These are phyloP conservation scores for Cryptosporidium ubiquitum DNA, from an alignment of 169 alveolate genomes.

Conservation along the genomic window DNA sequence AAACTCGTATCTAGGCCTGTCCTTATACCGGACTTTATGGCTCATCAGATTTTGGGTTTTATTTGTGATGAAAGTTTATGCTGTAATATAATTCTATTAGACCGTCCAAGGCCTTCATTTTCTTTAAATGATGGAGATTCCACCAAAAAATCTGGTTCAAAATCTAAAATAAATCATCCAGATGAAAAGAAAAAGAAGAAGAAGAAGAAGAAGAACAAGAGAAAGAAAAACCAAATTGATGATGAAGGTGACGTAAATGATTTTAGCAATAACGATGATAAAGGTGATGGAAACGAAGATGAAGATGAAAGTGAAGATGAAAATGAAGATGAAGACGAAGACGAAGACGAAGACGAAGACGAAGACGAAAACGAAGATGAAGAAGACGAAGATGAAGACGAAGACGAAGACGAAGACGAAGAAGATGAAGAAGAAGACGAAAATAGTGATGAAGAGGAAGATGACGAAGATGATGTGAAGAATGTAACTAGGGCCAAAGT, in stretches of 20 bases:
- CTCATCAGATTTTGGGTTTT: conserved; percentile 27
- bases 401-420: neutral
- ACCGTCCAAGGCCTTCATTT: conserved; percentile 29
- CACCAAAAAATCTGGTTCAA: neutral
- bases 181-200: neutral
- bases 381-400: neutral
- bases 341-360: neutral
- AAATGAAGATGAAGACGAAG: neutral
- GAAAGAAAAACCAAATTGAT: neutral
- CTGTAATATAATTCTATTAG: conserved; percentile 48
- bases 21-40: conserved; percentile 47
- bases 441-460: neutral
- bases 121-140: neutral
- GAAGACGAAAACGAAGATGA: neutral
- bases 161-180: neutral
- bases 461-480: neutral
- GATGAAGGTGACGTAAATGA: neutral
- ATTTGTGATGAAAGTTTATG: conserved; percentile 22
- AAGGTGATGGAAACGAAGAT: neutral
- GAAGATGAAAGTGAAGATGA: neutral
- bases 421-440: neutral
- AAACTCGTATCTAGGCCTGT: conserved; percentile 21
- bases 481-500: neutral
- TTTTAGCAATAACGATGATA: neutral
- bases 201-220: neutral